Percentiles rank a stretch among this genome's conserved stretches.
These are phyloP conservation scores for Inonotus hispidus DNA, from an alignment of 1,284 basidiomycete species.

Conservation along the genomic window DNA sequence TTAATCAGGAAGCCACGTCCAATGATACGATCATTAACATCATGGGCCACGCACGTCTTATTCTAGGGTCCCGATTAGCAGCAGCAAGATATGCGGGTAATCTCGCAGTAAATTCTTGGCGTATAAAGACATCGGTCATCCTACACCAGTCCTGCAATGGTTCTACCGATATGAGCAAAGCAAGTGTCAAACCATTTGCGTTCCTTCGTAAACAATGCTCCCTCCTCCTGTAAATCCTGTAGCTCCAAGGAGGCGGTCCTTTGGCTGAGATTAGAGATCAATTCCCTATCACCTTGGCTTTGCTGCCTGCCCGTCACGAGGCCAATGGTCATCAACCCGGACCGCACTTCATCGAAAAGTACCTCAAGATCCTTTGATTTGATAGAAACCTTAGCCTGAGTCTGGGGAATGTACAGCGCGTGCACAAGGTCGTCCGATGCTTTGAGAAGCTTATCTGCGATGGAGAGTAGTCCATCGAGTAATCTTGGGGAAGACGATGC, in stretches of 20 bases:
- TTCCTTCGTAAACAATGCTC: slow-evolving; percentile 28
- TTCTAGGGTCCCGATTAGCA: too few relatives aligned
- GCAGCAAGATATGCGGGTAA: not conserved
- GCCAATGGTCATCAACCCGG: slow-evolving; percentile 26
- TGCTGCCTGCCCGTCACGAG: not conserved
- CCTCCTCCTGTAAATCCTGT: slow-evolving; percentile 24
- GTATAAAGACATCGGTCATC: not conserved
- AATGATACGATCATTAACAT: too few relatives aligned
- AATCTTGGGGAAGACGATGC: slow-evolving; percentile 16
- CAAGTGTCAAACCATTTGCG: slow-evolving; percentile 56
- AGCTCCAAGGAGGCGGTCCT: slow-evolving; percentile 10
- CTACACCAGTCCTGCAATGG: not conserved
- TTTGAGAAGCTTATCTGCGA: slow-evolving; percentile 47
- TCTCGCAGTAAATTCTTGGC: not conserved
- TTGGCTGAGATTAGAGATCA: not conserved
- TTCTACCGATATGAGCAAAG: slow-evolving; percentile 47
- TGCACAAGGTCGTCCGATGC: slow-evolving; percentile 60
- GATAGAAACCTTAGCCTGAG: slow-evolving; percentile 34
- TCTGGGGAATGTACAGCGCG: slow-evolving; percentile 58
- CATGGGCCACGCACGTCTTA: too few relatives aligned
- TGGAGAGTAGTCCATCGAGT: slow-evolving; percentile 46
- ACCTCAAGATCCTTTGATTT: slow-evolving; percentile 36
- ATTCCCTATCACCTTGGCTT: not conserved
- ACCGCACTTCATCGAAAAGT: slow-evolving; percentile 34
- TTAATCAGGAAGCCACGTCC: not conserved